Evolutionary conservation across 306 rosid species (phyloP).

Genomic region (Purshia tridentata): DNA sequence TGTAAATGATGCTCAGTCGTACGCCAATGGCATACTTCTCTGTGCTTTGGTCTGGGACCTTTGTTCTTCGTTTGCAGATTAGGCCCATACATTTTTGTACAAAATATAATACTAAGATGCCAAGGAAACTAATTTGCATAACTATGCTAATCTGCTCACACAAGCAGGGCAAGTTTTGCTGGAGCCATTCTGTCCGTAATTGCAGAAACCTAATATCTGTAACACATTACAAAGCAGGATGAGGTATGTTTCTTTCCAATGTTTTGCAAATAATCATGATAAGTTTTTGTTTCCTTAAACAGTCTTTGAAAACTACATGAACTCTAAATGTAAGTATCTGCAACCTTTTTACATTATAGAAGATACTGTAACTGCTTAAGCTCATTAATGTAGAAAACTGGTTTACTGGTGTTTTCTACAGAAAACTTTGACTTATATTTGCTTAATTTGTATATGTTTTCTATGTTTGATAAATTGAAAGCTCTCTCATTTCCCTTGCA

Average conservation of each 20-base stretch:
- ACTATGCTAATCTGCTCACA: slow-evolving; percentile 60
- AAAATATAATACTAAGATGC: slow-evolving; percentile 36
- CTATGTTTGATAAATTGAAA: neutral
- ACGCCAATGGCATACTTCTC: slow-evolving; percentile 29
- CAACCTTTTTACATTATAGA: neutral
- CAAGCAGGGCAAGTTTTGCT: slow-evolving; percentile 59
- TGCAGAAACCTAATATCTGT: slow-evolving; percentile 39
- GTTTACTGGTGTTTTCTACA: neutral
- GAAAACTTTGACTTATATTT: neutral
- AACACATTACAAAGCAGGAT: neutral
- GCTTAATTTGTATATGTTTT: neutral
- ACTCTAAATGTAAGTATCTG: neutral
- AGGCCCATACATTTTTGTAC: slow-evolving; percentile 21
- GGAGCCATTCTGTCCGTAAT: slow-evolving; percentile 45
- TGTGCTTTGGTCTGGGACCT: slow-evolving; percentile 26
- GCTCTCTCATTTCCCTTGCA: neutral
- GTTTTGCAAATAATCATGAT: neutral
- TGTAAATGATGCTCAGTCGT: slow-evolving; percentile 46
- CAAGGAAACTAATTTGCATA: slow-evolving; percentile 52
- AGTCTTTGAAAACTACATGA: neutral
- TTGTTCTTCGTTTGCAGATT: slow-evolving; percentile 32
- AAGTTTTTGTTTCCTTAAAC: neutral
- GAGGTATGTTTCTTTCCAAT: neutral
- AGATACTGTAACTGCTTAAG: neutral
- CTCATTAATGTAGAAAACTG: neutral